A percentile compares a stretch with the other conserved stretches of the same genome.
phyloP scores from a whole-genome alignment of 305 asterid species.

The Fraxinus latifolia region DNA sequence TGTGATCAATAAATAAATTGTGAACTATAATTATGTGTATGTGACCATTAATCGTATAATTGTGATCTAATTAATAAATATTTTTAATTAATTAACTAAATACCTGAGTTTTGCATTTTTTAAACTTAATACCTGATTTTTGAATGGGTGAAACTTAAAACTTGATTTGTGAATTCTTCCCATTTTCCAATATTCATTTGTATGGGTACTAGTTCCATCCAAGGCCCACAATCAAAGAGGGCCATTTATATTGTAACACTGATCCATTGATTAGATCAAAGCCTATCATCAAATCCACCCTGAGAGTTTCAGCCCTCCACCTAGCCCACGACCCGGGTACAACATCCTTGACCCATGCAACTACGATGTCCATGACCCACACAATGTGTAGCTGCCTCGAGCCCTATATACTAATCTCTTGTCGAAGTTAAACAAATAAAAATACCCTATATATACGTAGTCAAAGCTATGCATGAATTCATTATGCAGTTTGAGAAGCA shows the following conservation, averaged over 20 bases:
- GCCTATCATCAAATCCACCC: background rate
- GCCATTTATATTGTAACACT: background rate
- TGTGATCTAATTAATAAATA: no score
- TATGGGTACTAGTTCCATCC: background rate
- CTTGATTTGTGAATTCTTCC: no score
- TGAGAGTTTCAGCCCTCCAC: background rate
- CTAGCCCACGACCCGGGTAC: background rate
- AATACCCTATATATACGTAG: background rate
- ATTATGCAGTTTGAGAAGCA: background rate
- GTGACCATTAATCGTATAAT: no score
- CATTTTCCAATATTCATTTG: no score
- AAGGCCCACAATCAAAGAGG: background rate
- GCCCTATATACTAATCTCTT: background rate
- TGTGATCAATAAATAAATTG: no score
- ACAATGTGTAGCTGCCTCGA: background rate
- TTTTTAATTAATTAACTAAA: no score
- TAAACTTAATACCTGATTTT: no score
- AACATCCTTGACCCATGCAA: background rate
- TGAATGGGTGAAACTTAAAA: no score
- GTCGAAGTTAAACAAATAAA: background rate
- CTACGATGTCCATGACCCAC: background rate
- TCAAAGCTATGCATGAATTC: background rate
- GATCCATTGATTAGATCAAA: background rate
- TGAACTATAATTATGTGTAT: no score
- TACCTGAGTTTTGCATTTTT: no score